Base-by-base conservation (phyloP, 2,329 filamentous ascomycete species). In the Chrysosporium keratinophilum region DNA sequence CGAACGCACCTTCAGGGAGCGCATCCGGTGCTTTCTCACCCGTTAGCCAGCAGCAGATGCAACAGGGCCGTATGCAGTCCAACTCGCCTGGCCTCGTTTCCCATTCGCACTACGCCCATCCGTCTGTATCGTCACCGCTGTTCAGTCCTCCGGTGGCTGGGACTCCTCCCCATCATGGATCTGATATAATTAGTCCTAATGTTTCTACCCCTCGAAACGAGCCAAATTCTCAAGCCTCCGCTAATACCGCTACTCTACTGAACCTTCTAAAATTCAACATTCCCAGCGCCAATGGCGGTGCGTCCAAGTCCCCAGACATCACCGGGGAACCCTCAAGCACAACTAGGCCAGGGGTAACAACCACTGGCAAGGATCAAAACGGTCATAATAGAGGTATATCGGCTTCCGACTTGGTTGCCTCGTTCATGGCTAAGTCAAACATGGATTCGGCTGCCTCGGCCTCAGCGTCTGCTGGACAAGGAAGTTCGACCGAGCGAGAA, bases 191-290 rank as follows among this genome's bases (percentile, higher is more conserved):
- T 65, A 82, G 79, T 63, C 79, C 80, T 9, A 78, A 74, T 57
- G 65, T 69, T 56, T 58, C 71, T 48, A 75, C 76, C 54, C 69
- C 70, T 34, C 67, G 67, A 45, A 67, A 69, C 60, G 65, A 71
- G 62, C 57, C 71, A 71, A 67, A 70, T 67, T 59, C 69, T 67
- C 56, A 66, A 65, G 55, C 66, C 60, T 60, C 65, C 19, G 60
- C 63, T 43, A 74, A 72, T 56, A 77, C 78, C 14, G 74, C 75
- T 58, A 80, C 78, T 62, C 67, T 87, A 59, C 74, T 86, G 56
- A 84, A 79, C 62, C 68, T 86, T 57, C 74, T 87, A 58, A 82
- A 82, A 67, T 84, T 83, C 69, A 82, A 78, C 57, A 74, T 78
- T 59, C 68, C 74, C 39, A 58, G 70, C 49, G 33, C 50, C 14